Conservation (phyloP, 2,329 filamentous ascomycete species). For the Aureobasidium pullulans region DNA sequence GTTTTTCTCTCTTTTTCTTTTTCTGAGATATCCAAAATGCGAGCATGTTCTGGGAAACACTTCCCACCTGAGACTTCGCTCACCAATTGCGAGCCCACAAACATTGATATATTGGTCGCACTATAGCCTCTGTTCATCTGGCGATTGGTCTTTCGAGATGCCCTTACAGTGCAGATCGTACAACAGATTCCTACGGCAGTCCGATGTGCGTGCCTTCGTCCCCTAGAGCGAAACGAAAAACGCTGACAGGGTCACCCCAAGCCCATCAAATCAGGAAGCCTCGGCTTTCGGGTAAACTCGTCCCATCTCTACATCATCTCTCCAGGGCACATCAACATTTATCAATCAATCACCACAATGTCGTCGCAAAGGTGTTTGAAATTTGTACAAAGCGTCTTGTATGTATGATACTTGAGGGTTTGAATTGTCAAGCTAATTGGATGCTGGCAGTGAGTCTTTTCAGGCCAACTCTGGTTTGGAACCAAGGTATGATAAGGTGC, state of each 20-base stretch:
- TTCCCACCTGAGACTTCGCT: no score
- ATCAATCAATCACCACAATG: neutral
- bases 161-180: no score
- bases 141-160: no score
- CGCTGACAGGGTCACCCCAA: neutral
- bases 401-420: neutral
- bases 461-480: conserved; percentile 79
- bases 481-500: conserved; percentile 55
- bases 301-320: neutral
- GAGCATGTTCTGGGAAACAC: neutral
- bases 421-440: neutral
- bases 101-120: no score
- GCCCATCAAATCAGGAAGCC: neutral
- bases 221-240: neutral
- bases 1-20: neutral
- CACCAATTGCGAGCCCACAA: no score
- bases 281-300: conserved; percentile 8
- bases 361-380: conserved; percentile 9
- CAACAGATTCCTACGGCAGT: no score
- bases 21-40: neutral
- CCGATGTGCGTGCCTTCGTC: no score
- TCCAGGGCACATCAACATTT: neutral
- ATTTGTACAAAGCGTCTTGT: conserved; percentile 12
- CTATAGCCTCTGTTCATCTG: no score
- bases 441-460: conserved; percentile 80